Conservation (phyloP, 768 basidiomycete genomes). For the Naganishia kalamii region DNA sequence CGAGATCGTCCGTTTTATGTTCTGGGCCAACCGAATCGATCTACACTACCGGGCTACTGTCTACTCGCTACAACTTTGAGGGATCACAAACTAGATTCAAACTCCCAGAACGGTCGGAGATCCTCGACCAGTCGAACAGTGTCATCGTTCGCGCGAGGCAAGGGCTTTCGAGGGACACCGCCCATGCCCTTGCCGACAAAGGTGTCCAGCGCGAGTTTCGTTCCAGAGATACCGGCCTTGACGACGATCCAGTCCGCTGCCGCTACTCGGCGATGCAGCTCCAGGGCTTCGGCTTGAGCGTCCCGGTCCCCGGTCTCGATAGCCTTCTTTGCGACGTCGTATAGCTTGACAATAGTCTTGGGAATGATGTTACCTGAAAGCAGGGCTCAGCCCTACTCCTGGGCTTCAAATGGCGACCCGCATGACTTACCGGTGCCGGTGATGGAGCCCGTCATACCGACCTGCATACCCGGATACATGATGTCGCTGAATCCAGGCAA, state of each 20-base stretch:
- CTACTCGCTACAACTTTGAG: no score
- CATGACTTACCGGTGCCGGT: slow-evolving; percentile 48
- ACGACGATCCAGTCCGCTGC: slow-evolving; percentile 47
- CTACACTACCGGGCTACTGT: no score
- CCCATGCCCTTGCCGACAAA: slow-evolving; percentile 44
- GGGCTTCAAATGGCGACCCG: not conserved
- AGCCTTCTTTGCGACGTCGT: slow-evolving; percentile 40
- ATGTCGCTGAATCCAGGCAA: slow-evolving; percentile 70
- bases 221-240: slow-evolving; percentile 45
- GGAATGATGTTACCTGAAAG: slow-evolving; percentile 45
- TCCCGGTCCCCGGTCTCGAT: slow-evolving; percentile 38
- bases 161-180: slow-evolving; percentile 41
- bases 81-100: slow-evolving; percentile 33
- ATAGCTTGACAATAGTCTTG: slow-evolving; percentile 48
- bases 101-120: slow-evolving; percentile 42
- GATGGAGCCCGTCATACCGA: slow-evolving; percentile 62
- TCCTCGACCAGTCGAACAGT: slow-evolving; percentile 45
- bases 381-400: not conserved
- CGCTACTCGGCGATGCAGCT: slow-evolving; percentile 46
- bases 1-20: no score
- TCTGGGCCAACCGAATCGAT: no score
- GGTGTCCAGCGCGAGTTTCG: slow-evolving; percentile 46
- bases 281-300: slow-evolving; percentile 41
- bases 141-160: slow-evolving; percentile 37
- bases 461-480: slow-evolving; percentile 57